Evolutionary conservation across 2,329 filamentous ascomycete genomes (phyloP).

Genomic region (Pyricularia sp.): DNA sequence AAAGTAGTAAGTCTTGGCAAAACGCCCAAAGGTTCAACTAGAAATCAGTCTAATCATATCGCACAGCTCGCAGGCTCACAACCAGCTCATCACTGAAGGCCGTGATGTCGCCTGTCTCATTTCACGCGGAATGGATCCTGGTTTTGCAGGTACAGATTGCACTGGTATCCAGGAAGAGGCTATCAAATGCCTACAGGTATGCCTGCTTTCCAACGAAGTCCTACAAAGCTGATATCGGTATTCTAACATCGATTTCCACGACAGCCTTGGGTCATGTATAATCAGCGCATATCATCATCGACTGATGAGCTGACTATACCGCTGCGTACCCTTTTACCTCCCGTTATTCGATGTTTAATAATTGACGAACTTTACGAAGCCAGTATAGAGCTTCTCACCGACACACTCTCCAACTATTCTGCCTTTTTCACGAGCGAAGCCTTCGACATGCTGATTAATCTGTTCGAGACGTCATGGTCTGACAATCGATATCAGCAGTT

Average conservation of each 20-base stretch:
- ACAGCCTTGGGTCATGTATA: slow-evolving; percentile 63
- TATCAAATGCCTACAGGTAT: slow-evolving; percentile 49
- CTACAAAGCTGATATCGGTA: slow-evolving; percentile 4
- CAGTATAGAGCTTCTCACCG: slow-evolving; percentile 50
- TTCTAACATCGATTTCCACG: slow-evolving; percentile 4
- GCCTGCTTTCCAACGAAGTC: slow-evolving; percentile 5
- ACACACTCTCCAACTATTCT: slow-evolving; percentile 51
- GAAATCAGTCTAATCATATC: neutral
- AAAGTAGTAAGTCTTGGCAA: slow-evolving; percentile 33
- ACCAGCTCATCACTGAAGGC: slow-evolving; percentile 25
- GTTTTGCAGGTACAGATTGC: slow-evolving; percentile 10
- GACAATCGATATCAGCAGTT: slow-evolving; percentile 40
- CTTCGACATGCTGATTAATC: slow-evolving; percentile 39
- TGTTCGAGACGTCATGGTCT: slow-evolving; percentile 50
- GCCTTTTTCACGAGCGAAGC: slow-evolving; percentile 48
- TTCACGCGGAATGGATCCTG: slow-evolving; percentile 19
- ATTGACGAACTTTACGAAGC: slow-evolving; percentile 44
- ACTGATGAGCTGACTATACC: slow-evolving; percentile 43
- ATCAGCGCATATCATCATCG: slow-evolving; percentile 48
- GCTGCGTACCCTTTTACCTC: slow-evolving; percentile 45
- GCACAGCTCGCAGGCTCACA: slow-evolving; percentile 21
- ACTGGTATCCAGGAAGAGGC: slow-evolving; percentile 35
- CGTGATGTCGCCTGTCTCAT: slow-evolving; percentile 28
- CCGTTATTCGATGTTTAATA: slow-evolving; percentile 47
- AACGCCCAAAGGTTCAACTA: too few species aligned